Conservation (phyloP, 495 filamentous ascomycete genomes). For the Aspergillus baeticus region DNA sequence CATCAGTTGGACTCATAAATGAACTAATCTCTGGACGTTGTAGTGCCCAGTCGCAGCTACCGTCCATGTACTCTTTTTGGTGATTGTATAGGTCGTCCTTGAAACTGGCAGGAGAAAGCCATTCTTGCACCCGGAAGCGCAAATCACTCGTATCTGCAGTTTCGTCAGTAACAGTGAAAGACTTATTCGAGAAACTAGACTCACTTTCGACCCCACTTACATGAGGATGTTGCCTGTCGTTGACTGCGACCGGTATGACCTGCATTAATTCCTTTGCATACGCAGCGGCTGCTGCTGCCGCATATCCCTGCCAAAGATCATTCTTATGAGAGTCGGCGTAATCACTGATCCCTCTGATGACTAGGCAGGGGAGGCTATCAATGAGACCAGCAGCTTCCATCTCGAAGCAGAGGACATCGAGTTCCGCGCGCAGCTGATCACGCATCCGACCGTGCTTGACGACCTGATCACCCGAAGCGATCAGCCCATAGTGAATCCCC, state of each 20-base stretch:
- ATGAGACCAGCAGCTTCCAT: background rate
- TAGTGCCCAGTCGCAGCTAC: too few relatives aligned
- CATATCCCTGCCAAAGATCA: conserved; percentile 2
- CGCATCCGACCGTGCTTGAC: background rate
- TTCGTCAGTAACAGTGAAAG: too few relatives aligned
- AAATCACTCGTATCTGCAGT: too few relatives aligned
- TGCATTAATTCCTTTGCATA: conserved; percentile 4
- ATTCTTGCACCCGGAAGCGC: background rate
- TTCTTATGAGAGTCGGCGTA: conserved; percentile 4
- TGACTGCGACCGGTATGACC: background rate
- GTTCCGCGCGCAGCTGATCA: background rate
- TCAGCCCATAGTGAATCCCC: background rate
- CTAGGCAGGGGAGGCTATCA: background rate
- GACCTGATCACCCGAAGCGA: background rate
- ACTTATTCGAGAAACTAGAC: too few relatives aligned
- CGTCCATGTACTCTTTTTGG: too few relatives aligned
- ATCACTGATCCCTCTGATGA: conserved; percentile 1
- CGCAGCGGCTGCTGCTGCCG: background rate
- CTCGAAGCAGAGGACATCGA: background rate
- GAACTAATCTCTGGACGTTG: too few relatives aligned
- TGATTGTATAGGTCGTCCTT: too few relatives aligned
- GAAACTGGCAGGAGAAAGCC: background rate
- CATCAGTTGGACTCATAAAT: too few relatives aligned
- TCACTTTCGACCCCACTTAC: too few relatives aligned
- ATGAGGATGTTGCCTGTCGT: too few relatives aligned